A percentile compares a stretch with the other conserved stretches of the same genome.
phyloP scores from a whole-genome alignment of 2,329 filamentous ascomycete species.

The Pyrenochaeta sp. region DNA sequence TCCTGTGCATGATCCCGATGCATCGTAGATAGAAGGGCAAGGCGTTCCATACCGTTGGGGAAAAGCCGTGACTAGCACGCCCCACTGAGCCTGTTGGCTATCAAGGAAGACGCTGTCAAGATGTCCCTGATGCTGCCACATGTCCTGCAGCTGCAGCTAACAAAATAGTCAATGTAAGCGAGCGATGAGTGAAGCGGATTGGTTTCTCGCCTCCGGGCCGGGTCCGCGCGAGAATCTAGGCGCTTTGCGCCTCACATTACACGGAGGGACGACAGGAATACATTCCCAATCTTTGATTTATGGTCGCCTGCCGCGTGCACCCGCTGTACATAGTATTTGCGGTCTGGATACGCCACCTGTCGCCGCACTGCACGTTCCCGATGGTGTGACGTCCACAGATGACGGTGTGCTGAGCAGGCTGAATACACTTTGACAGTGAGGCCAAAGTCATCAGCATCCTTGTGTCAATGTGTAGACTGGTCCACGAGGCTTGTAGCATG shows the following conservation, averaged over 20 bases:
- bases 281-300: slow-evolving; percentile 23
- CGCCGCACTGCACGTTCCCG: slow-evolving; percentile 32
- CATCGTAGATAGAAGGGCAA: slow-evolving; percentile 33
- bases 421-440: slow-evolving; percentile 11
- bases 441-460: slow-evolving; percentile 18
- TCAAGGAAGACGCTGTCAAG: slow-evolving; percentile 46
- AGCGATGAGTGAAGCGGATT: slow-evolving; percentile 36
- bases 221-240: slow-evolving; percentile 31
- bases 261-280: slow-evolving; percentile 21
- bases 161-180: slow-evolving; percentile 35
- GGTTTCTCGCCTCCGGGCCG: slow-evolving; percentile 37
- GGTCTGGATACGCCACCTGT: slow-evolving; percentile 35
- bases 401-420: slow-evolving; percentile 3
- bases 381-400: slow-evolving; percentile 29
- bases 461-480: slow-evolving; percentile 9
- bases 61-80: slow-evolving; percentile 40
- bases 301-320: slow-evolving; percentile 29
- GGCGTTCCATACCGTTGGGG: slow-evolving; percentile 42
- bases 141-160: slow-evolving; percentile 51
- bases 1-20: slow-evolving; percentile 31
- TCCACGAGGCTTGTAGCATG: slow-evolving; percentile 7
- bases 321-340: slow-evolving; percentile 31
- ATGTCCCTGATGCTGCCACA: slow-evolving; percentile 48
- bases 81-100: slow-evolving; percentile 45
- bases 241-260: slow-evolving; percentile 41